These are phyloP conservation scores for Hippophae rhamnoides DNA, from an alignment of 306 rosid genomes.

Conservation along the genomic window DNA sequence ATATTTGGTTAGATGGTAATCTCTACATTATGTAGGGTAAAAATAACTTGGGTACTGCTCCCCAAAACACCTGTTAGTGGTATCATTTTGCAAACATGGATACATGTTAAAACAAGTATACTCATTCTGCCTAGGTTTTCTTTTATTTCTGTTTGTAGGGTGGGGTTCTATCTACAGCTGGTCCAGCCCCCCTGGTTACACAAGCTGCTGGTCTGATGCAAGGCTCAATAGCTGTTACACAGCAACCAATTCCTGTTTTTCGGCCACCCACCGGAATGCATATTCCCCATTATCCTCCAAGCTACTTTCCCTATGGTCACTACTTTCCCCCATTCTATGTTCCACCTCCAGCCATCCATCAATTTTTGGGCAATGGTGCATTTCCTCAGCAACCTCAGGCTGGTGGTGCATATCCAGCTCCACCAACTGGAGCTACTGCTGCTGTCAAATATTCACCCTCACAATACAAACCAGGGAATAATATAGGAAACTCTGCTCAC, in stretches of 20 bases:
- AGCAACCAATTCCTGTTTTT: constrained; percentile 80
- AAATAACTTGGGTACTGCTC: too few relatives aligned
- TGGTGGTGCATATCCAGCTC: constrained; percentile 66
- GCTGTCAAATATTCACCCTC: constrained; percentile 84
- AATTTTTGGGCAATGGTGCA: constrained; percentile 74
- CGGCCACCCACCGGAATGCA: constrained; percentile 80
- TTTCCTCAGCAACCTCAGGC: constrained; percentile 92
- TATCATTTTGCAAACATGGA: too few relatives aligned
- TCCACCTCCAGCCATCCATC: constrained; percentile 85
- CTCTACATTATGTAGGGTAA: too few relatives aligned
- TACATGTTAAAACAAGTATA: not conserved
- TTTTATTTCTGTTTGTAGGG: constrained; percentile 48
- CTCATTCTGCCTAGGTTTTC: constrained; percentile 11
- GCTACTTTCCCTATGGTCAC: constrained; percentile 79
- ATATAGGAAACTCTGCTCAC: constrained; percentile 65
- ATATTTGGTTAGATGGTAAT: too few relatives aligned
- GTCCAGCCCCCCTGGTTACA: constrained; percentile 65
- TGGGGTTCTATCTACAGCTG: constrained; percentile 60
- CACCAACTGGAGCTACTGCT: constrained; percentile 49
- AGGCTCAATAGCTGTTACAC: constrained; percentile 73
- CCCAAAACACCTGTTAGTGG: too few relatives aligned
- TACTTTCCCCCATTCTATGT: constrained; percentile 73
- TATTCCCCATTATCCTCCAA: constrained; percentile 77
- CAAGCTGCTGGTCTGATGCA: constrained; percentile 92
- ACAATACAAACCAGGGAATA: constrained; percentile 71